Conservation (phyloP, 2,329 filamentous ascomycete genomes). For the Penicillium vulpinum region DNA sequence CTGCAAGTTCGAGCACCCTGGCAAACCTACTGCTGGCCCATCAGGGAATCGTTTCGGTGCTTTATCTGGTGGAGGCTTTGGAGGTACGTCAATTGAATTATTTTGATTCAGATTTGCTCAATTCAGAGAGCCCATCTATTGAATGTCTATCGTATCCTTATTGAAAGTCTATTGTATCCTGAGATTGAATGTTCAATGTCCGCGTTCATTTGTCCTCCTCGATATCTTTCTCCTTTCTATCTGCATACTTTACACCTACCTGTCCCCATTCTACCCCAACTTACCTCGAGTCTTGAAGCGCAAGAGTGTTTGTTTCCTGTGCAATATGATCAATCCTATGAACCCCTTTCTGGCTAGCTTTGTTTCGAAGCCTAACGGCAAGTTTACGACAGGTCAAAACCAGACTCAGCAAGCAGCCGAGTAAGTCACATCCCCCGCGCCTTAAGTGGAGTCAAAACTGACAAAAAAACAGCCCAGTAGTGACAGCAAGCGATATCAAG, state of each 20-base stretch:
- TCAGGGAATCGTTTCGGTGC: constrained; percentile 62
- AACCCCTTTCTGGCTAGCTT: neutral
- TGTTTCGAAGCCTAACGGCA: neutral
- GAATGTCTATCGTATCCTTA: neutral
- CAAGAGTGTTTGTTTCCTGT: neutral
- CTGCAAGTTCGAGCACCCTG: constrained; percentile 62
- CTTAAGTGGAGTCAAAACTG: constrained; percentile 16
- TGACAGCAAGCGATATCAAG: constrained; percentile 62
- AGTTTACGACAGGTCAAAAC: constrained; percentile 13
- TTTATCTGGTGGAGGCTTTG: constrained; percentile 44
- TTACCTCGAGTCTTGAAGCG: neutral
- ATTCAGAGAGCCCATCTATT: neutral
- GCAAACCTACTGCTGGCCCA: constrained; percentile 34
- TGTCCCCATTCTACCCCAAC: neutral
- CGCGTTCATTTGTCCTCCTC: neutral
- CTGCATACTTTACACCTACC: neutral
- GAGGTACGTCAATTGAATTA: constrained; percentile 35
- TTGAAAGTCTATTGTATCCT: neutral
- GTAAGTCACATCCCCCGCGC: constrained; percentile 19
- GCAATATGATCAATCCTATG: neutral
- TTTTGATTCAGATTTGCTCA: neutral
- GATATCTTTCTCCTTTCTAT: neutral
- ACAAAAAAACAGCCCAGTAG: constrained; percentile 47
- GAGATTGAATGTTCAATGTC: neutral
- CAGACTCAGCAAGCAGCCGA: constrained; percentile 23